phyloP scores from a whole-genome alignment of 2,329 filamentous ascomycete genomes.

The Lachnum nothofagi region DNA sequence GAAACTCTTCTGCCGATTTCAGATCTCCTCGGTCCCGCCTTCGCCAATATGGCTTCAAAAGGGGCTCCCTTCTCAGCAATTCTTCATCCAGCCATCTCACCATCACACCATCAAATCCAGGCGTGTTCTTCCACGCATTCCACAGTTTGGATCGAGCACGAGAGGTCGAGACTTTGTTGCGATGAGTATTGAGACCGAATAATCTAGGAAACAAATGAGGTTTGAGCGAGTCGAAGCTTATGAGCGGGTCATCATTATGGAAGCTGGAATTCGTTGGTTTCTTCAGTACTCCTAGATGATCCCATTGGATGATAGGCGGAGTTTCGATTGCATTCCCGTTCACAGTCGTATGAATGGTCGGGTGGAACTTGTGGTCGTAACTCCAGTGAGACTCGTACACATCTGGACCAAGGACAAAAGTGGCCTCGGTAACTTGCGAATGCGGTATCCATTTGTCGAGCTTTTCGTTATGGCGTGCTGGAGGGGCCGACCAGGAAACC shows the following conservation, averaged over 20 bases:
- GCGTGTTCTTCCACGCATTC: constrained; percentile 43
- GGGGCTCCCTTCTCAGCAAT: constrained; percentile 37
- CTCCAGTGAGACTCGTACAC: constrained; percentile 46
- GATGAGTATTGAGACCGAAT: constrained; percentile 35
- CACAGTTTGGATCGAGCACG: constrained; percentile 39
- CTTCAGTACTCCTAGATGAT: constrained; percentile 37
- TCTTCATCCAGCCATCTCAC: constrained; percentile 44
- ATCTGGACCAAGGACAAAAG: constrained; percentile 46
- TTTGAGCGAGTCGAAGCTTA: constrained; percentile 38
- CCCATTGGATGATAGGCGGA: constrained; percentile 47
- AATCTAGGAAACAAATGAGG: constrained; percentile 28
- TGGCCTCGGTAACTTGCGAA: constrained; percentile 48
- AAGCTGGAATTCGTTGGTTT: constrained; percentile 41
- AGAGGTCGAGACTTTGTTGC: constrained; percentile 38
- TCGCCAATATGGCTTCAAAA: constrained; percentile 36
- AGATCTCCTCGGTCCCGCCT: constrained; percentile 36
- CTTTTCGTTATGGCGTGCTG: constrained; percentile 40
- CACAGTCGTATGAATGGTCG: constrained; percentile 41
- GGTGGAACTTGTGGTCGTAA: constrained; percentile 44
- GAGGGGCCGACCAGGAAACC: constrained; percentile 48
- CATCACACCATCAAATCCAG: constrained; percentile 42
- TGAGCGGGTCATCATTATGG: constrained; percentile 47
- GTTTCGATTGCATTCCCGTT: constrained; percentile 46
- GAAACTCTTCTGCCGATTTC: constrained; percentile 37
- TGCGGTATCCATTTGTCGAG: constrained; percentile 45